Percentiles rank a stretch among this genome's conserved stretches.
Conservation (phyloP, 768 basidiomycete genomes). For the Termitomyces titanicus region DNA sequence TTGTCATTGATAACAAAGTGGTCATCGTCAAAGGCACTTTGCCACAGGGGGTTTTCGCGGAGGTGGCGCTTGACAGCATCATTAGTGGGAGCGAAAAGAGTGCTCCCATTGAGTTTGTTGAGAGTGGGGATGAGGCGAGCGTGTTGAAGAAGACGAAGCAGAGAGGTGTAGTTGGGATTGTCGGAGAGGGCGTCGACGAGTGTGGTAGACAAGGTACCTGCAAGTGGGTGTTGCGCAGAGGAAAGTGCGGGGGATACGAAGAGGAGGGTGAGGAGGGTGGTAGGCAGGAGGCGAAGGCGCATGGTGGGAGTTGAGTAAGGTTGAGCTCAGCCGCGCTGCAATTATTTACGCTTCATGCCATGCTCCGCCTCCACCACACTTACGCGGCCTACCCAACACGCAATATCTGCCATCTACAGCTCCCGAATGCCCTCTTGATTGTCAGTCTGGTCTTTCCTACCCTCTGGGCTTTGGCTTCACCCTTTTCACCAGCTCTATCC, state of each 20-base stretch:
- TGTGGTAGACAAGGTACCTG: slow-evolving; percentile 41
- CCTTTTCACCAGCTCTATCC: slow-evolving; percentile 55
- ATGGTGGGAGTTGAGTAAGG: slow-evolving; percentile 9
- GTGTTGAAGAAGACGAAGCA: slow-evolving; percentile 75
- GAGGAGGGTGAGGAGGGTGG: slow-evolving; percentile 22
- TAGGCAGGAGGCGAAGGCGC: slow-evolving; percentile 15
- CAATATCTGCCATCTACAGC: slow-evolving; percentile 52
- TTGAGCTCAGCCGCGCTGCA: neutral
- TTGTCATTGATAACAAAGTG: slow-evolving; percentile 59
- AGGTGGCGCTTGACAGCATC: slow-evolving; percentile 69
- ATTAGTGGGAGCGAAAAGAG: slow-evolving; percentile 95
- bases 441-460: slow-evolving; percentile 36
- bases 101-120: slow-evolving; percentile 77
- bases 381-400: slow-evolving; percentile 48
- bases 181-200: slow-evolving; percentile 74
- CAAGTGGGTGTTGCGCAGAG: slow-evolving; percentile 30
- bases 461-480: slow-evolving; percentile 11
- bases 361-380: slow-evolving; percentile 38
- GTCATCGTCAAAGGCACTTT: slow-evolving; percentile 34
- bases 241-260: slow-evolving; percentile 25
- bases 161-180: slow-evolving; percentile 74
- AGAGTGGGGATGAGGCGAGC: slow-evolving; percentile 89
- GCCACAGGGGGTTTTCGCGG: slow-evolving; percentile 32
- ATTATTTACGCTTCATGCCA: slow-evolving; percentile 12
- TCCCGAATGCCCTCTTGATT: slow-evolving; percentile 53